Percentiles rank a stretch among this genome's conserved stretches.
Conservation (phyloP, 192 early-diverging fungal genomes). For the Diversispora epigaea region DNA sequence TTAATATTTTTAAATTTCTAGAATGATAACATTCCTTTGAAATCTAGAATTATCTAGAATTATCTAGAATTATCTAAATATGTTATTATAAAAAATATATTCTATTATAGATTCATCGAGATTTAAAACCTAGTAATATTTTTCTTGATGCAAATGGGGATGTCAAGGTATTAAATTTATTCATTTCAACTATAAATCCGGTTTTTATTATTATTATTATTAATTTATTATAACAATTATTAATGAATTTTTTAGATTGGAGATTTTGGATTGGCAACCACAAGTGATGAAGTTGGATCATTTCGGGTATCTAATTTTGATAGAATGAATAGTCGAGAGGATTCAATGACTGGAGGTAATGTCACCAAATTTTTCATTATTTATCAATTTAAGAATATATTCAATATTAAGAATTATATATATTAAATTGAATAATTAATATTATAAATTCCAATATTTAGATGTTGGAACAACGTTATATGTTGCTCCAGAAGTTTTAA, state of each 20-base stretch:
- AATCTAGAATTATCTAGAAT: no score
- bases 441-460: neutral
- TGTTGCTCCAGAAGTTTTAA: slow-evolving; percentile 61
- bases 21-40: no score
- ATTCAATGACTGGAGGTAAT: slow-evolving; percentile 64
- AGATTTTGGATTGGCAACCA: slow-evolving; percentile 75
- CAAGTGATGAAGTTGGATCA: slow-evolving; percentile 41
- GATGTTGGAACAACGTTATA: slow-evolving; percentile 91
- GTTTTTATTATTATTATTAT: neutral
- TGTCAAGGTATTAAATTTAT: slow-evolving; percentile 39
- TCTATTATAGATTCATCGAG: slow-evolving; percentile 77
- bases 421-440: no score
- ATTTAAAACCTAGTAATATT: slow-evolving; percentile 86
- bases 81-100: no score
- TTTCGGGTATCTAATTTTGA: slow-evolving; percentile 35
- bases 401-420: neutral
- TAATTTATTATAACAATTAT: neutral
- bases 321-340: slow-evolving; percentile 44
- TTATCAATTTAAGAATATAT: neutral
- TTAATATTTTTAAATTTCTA: no score
- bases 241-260: slow-evolving; percentile 43
- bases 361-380: neutral
- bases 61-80: no score
- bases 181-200: neutral
- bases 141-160: slow-evolving; percentile 68